Percentiles rank a stretch among this genome's conserved stretches.
Evolutionary conservation across 208 protist genomes (phyloP).

Genomic region (Borovskyia barvae): DNA sequence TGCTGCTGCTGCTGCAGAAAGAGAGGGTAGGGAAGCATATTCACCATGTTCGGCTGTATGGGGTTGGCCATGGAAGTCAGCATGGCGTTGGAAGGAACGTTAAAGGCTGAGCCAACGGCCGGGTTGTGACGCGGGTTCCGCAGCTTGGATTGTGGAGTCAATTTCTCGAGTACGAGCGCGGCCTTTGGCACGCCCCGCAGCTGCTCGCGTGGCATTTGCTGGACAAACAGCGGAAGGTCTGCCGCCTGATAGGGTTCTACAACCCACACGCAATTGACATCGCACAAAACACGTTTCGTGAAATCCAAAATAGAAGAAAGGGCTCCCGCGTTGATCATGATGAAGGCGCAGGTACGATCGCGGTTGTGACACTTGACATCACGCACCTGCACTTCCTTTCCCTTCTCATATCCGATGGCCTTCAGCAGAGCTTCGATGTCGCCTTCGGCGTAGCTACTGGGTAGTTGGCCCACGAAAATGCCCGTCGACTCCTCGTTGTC

Average conservation of each 20-base stretch:
- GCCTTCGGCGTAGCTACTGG: constrained; percentile 68
- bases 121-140: constrained; percentile 8
- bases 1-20: constrained; percentile 18
- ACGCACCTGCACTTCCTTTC: constrained; percentile 53
- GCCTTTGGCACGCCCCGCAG: constrained; percentile 77
- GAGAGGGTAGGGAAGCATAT: constrained; percentile 3
- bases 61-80: constrained; percentile 11
- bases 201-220: constrained; percentile 55
- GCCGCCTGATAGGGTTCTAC: constrained; percentile 35
- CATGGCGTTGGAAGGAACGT: not conserved
- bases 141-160: constrained; percentile 42
- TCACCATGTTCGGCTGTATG: not conserved
- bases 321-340: constrained; percentile 67
- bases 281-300: constrained; percentile 76
- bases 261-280: constrained; percentile 77
- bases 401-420: constrained; percentile 51
- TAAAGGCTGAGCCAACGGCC: not conserved
- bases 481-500: constrained; percentile 50
- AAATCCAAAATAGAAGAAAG: constrained; percentile 50
- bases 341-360: constrained; percentile 84
- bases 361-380: constrained; percentile 81
- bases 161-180: constrained; percentile 70
- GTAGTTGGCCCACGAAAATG: constrained; percentile 82
- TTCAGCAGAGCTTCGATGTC: constrained; percentile 71
- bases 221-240: constrained; percentile 47